Evolutionary conservation across 129 eudicot species (phyloP).

Genomic region (Gnaphalium uliginosum): DNA sequence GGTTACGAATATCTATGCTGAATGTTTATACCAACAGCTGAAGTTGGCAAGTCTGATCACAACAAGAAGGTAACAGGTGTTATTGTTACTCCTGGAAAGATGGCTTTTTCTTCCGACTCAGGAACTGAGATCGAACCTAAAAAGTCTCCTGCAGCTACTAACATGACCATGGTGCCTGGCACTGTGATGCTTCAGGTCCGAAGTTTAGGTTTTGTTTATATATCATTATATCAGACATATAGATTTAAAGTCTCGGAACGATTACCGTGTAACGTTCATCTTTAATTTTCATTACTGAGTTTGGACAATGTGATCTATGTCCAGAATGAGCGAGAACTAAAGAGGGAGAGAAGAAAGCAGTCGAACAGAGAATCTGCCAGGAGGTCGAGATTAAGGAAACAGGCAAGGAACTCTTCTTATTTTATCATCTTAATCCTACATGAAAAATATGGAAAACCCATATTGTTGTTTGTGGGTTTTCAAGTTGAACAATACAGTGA

Average conservation of each 20-base stretch:
- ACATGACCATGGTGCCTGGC: conserved; percentile 34
- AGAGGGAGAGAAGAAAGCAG: conserved; percentile 90
- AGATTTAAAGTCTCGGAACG: neutral
- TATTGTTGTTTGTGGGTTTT: neutral
- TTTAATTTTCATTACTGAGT: neutral
- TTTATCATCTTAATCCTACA: neutral
- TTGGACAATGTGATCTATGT: neutral
- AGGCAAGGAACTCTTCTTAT: conserved; percentile 42
- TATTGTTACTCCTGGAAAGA: conserved; percentile 37
- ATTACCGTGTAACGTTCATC: neutral
- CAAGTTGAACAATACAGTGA: neutral
- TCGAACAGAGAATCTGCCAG: conserved; percentile 97
- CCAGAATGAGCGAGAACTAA: conserved; percentile 84
- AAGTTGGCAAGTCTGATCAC: conserved; percentile 47
- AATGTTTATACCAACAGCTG: conserved; percentile 35
- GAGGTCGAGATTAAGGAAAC: conserved; percentile 92
- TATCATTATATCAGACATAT: neutral
- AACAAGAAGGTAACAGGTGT: conserved; percentile 41
- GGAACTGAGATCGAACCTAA: conserved; percentile 47
- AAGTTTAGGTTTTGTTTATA: conserved; percentile 1
- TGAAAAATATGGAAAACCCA: neutral
- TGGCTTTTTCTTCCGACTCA: conserved; percentile 35
- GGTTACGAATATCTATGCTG: neutral
- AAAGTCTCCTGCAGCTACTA: conserved; percentile 46
- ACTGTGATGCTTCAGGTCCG: conserved; percentile 62